Percentiles rank a stretch among this genome's conserved stretches.
Evolutionary conservation across 2,329 filamentous ascomycete species (phyloP).

Genomic region (Macrophomina tecta): DNA sequence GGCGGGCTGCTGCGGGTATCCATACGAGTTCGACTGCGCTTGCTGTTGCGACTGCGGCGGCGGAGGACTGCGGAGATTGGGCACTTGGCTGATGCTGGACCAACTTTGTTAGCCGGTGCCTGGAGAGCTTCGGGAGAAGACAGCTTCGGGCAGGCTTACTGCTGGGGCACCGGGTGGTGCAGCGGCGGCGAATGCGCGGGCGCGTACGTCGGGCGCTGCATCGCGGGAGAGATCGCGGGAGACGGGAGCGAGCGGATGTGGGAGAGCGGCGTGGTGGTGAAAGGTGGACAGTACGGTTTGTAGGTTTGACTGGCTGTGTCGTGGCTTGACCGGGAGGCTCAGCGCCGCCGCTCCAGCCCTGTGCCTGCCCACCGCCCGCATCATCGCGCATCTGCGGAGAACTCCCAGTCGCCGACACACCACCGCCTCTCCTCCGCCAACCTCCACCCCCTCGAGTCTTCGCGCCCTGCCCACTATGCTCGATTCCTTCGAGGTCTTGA

Average conservation of each 20-base stretch:
- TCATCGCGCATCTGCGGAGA: slow-evolving; percentile 26
- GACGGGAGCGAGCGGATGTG: slow-evolving; percentile 1
- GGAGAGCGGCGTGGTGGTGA: not conserved
- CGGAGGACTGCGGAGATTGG: slow-evolving; percentile 92
- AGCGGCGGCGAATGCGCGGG: slow-evolving; percentile 82
- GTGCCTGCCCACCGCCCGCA: slow-evolving; percentile 2
- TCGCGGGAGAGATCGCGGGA: slow-evolving; percentile 51
- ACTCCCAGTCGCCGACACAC: slow-evolving; percentile 6
- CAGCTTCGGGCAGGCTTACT: slow-evolving; percentile 19
- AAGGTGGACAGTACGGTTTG: not conserved
- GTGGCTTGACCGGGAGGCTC: slow-evolving; percentile 17
- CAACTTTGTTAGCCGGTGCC: slow-evolving; percentile 17
- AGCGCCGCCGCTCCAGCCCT: slow-evolving; percentile 15
- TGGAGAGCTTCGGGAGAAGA: not conserved
- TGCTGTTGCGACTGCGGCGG: slow-evolving; percentile 79
- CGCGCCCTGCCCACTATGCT: slow-evolving; percentile 66
- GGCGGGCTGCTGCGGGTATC: slow-evolving; percentile 73
- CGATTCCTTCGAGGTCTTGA: slow-evolving; percentile 95
- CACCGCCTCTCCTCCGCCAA: slow-evolving; percentile 16
- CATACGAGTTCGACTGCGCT: slow-evolving; percentile 71
- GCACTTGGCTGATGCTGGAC: slow-evolving; percentile 80
- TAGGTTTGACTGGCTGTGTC: slow-evolving; percentile 5
- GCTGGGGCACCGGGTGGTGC: slow-evolving; percentile 55
- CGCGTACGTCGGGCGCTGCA: slow-evolving; percentile 87
- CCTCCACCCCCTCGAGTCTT: slow-evolving; percentile 28